phyloP scores from a whole-genome alignment of 331 rosid species.

The Rhamnella rubrinervis region DNA sequence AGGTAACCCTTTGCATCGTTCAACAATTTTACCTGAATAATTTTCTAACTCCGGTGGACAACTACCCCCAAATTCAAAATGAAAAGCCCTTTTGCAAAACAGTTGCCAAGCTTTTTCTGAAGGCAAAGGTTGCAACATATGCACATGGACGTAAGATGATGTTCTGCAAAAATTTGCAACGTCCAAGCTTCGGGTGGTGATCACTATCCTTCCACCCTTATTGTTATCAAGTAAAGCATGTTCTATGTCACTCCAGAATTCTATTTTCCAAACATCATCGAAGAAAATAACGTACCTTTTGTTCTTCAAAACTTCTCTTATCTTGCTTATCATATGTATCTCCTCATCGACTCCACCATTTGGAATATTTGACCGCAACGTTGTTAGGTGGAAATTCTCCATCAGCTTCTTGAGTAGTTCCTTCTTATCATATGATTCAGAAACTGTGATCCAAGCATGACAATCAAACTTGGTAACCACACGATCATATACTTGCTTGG shows the following conservation, averaged over 20 bases:
- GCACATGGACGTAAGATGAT: too few species aligned
- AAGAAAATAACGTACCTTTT: constrained; percentile 15
- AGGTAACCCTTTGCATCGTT: not conserved
- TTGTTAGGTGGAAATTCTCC: not conserved
- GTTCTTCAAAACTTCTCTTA: too few species aligned
- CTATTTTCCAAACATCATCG: too few species aligned
- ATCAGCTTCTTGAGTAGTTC: not conserved
- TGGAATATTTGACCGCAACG: not conserved
- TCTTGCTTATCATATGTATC: too few species aligned
- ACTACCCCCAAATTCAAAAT: not conserved
- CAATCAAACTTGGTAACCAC: too few species aligned
- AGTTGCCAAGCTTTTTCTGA: not conserved
- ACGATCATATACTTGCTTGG: not conserved
- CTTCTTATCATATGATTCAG: too few species aligned
- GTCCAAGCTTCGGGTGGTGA: too few species aligned
- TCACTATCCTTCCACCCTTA: too few species aligned
- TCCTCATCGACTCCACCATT: not conserved
- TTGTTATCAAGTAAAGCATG: too few species aligned
- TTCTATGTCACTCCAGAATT: too few species aligned
- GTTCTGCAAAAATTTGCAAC: not conserved
- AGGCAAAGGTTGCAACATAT: not conserved
- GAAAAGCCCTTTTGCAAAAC: constrained; percentile 1
- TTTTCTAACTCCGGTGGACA: not conserved
- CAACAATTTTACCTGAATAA: not conserved
- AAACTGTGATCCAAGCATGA: too few species aligned